Percentiles rank a stretch among this genome's conserved stretches.
Conservation (phyloP, 176 grass and related monocot genomes). For the Phragmites australis region DNA sequence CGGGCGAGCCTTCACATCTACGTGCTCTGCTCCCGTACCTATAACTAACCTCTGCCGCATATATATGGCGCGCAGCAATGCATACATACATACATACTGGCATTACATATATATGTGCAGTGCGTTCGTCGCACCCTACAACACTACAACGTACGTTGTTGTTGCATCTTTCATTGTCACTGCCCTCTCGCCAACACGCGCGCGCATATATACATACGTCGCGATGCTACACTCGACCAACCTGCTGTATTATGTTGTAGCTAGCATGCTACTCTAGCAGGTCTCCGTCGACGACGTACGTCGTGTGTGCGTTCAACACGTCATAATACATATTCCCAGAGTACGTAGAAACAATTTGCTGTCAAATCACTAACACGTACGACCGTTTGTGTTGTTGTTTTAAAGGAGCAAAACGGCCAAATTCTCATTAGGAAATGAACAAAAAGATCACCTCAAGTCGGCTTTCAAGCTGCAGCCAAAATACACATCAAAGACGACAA, state of each 20-base stretch:
- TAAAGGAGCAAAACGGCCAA: not conserved
- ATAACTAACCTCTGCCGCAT: too few relatives aligned
- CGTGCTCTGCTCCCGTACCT: too few relatives aligned
- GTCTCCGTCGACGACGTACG: not conserved
- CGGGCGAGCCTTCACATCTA: not conserved
- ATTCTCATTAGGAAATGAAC: not conserved
- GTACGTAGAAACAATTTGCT: not conserved
- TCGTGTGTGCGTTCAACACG: not conserved
- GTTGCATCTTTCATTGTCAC: not conserved
- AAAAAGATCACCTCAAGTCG: not conserved
- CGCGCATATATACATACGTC: too few relatives aligned
- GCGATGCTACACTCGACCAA: conserved; percentile 18
- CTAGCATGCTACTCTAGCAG: not conserved
- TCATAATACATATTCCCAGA: not conserved
- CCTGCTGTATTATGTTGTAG: not conserved
- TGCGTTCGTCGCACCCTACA: too few relatives aligned
- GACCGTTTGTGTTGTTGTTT: conserved; percentile 8
- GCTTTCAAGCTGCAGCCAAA: not conserved
- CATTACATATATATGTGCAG: too few relatives aligned
- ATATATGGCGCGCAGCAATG: too few relatives aligned
- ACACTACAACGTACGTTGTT: too few relatives aligned
- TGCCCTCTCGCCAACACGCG: not conserved
- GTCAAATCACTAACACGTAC: not conserved
- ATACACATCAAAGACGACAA: too few relatives aligned
- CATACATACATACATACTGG: too few relatives aligned